Evolutionary conservation across 192 early-diverging fungal species (phyloP).

Genomic region (Pilobolus umbonatus): DNA sequence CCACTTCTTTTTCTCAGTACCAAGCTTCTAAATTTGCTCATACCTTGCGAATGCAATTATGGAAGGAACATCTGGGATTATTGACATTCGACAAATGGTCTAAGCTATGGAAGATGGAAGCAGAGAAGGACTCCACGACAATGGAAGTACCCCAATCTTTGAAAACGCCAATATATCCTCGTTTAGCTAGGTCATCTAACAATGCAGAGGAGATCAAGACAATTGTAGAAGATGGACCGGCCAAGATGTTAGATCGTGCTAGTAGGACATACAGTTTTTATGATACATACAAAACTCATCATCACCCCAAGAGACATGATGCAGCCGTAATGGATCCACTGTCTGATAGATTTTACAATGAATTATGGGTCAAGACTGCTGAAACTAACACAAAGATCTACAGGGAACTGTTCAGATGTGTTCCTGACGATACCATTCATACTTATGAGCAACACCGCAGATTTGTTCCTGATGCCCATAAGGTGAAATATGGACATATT

Average conservation of each 20-base stretch:
- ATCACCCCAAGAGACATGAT: constrained; percentile 19
- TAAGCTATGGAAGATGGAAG: neutral
- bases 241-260: constrained; percentile 28
- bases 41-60: constrained; percentile 67
- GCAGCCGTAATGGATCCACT: constrained; percentile 62
- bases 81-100: constrained; percentile 44
- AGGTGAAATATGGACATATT: constrained; percentile 42
- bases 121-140: neutral
- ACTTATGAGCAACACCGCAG: constrained; percentile 48
- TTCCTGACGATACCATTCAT: constrained; percentile 70
- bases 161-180: neutral
- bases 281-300: constrained; percentile 4
- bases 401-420: constrained; percentile 71
- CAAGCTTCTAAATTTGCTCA: constrained; percentile 66
- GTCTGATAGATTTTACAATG: constrained; percentile 42
- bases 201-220: constrained; percentile 25
- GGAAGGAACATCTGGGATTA: constrained; percentile 80
- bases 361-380: constrained; percentile 57
- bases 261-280: constrained; percentile 13
- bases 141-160: neutral
- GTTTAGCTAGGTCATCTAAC: neutral
- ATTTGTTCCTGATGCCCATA: constrained; percentile 42
- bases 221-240: constrained; percentile 32
- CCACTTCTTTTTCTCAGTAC: constrained; percentile 39
- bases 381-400: constrained; percentile 58